A percentile compares a stretch with the other conserved stretches of the same genome.
These are phyloP conservation scores for Wickerhamiella domercqiae DNA, from an alignment of 805 yeast genomes.

Conservation along the genomic window DNA sequence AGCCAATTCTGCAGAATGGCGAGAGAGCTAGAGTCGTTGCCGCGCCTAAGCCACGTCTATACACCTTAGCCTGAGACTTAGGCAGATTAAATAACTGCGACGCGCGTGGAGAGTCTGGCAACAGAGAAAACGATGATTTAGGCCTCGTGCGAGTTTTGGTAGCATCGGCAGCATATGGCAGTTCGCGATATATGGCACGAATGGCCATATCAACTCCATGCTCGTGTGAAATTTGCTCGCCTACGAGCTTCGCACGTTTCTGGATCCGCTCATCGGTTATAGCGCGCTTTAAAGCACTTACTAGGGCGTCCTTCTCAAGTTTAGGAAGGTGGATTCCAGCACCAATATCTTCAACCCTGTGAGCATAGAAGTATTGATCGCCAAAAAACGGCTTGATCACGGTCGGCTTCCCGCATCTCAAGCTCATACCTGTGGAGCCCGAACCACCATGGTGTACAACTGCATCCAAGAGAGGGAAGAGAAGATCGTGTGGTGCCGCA, in stretches of 20 bases:
- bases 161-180: constrained; percentile 40
- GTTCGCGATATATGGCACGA: constrained; percentile 57
- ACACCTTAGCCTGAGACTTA: too few species aligned
- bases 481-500: constrained; percentile 83
- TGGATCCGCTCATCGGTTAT: constrained; percentile 51
- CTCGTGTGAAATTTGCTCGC: constrained; percentile 52
- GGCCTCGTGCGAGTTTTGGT: constrained; percentile 7
- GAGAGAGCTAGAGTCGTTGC: too few species aligned
- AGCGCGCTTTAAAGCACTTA: constrained; percentile 54
- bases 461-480: constrained; percentile 76
- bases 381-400: constrained; percentile 91
- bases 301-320: constrained; percentile 45
- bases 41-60: too few species aligned
- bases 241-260: constrained; percentile 49
- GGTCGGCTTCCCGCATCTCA: constrained; percentile 77
- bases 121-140: not conserved
- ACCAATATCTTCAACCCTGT: constrained; percentile 76
- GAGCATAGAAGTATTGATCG: constrained; percentile 86
- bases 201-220: constrained; percentile 71
- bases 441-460: constrained; percentile 97
- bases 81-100: too few species aligned
- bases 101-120: too few species aligned
- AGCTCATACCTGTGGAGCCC: constrained; percentile 88
- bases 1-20: too few species aligned
- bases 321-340: constrained; percentile 61